Conservation (phyloP, 441 rosid genomes). For the Pelargonium citronellum region DNA sequence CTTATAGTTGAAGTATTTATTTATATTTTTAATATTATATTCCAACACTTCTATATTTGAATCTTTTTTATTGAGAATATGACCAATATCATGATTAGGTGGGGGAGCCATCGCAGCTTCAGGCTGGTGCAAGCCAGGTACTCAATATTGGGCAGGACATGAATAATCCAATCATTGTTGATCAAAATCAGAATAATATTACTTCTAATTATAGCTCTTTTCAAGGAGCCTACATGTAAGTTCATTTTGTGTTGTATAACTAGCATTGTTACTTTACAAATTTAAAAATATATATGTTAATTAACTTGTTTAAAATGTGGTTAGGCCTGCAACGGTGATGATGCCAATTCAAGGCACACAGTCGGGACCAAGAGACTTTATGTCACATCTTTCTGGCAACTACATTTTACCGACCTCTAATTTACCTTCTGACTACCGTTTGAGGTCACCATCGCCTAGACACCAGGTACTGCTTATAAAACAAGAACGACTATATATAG, state of each 20-base stretch:
- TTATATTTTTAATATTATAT: no score
- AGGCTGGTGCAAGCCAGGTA: background rate
- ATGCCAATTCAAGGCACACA: background rate
- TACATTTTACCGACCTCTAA: background rate
- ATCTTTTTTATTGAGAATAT: background rate
- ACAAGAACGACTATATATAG: no score
- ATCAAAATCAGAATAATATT: background rate
- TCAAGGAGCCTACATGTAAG: background rate
- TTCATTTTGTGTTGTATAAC: background rate
- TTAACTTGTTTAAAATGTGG: background rate
- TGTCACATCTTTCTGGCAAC: background rate
- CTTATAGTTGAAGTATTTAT: no score
- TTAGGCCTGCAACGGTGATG: background rate
- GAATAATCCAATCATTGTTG: slow-evolving; percentile 1
- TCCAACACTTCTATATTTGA: no score
- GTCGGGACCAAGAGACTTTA: background rate
- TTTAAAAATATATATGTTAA: background rate
- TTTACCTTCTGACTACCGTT: background rate
- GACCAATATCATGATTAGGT: background rate
- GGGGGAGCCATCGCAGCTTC: background rate
- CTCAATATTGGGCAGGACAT: background rate
- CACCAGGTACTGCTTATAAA: background rate
- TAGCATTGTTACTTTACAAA: background rate
- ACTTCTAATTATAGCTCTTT: background rate
- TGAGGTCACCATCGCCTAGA: background rate